Base-by-base conservation (phyloP, 148 eudicot species). In the Dianthus caryophyllus region DNA sequence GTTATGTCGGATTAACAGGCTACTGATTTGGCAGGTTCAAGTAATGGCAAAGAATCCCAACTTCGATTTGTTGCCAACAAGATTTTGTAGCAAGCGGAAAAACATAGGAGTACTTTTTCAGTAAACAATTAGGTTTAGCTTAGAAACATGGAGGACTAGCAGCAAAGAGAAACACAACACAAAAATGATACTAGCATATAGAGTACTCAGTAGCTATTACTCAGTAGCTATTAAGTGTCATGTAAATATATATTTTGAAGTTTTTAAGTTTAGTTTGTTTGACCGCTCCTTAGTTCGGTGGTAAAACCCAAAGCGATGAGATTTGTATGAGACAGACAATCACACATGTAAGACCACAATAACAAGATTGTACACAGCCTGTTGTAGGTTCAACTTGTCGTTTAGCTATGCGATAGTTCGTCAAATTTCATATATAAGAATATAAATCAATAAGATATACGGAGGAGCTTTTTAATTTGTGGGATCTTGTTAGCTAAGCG, bases 71-170 rank as follows among this genome's bases (percentile, higher is more conserved):
- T 54, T 30, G 75, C 71, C 71, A 66, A 70, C 75, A 66, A 71
- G 72, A 33, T 76, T 71, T 76, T 76, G 79, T 71, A 65, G 54
- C 47, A 65, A 30, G 43, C 63, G 65, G 65, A 27, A 9, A 14
- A 1, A 20, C 39, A 50, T 54, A n/a, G n/a, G n/a, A n/a, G n/a
- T n/a, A 41, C 50, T 43, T 57, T 43, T 55, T 25, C 50, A 11
- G 47, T 43, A 30, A 21, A 43, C 31, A 27, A 13, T 3, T 50
- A 27, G 33, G 20, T 31, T 31, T 8, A 59, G 24, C 44, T 7
- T 59, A 59, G 44, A 39, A 59, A 59, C 43, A 59, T 36, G 16
- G 44, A 33, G 33, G 58, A 33, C 4, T 44, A 61, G 20, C 73
- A 46, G 18, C 56, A 12, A 44, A 27, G 16, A 26, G 2, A 24